Evolutionary conservation across 1,284 basidiomycete genomes (phyloP).

Genomic region (Rugosomyces carneus): DNA sequence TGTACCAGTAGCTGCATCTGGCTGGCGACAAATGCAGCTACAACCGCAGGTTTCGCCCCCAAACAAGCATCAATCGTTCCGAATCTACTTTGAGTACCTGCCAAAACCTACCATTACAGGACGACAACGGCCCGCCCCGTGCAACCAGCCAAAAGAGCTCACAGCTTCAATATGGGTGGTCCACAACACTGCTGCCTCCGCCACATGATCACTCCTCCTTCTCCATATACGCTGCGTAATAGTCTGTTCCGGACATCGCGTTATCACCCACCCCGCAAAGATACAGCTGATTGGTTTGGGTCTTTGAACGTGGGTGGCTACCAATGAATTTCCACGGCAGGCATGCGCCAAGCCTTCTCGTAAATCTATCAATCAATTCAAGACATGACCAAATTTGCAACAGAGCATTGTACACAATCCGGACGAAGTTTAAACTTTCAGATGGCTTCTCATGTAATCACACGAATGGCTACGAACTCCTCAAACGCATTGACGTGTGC

Average conservation of each 20-base stretch:
- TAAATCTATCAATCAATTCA: not conserved
- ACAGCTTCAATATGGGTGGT: too few relatives aligned
- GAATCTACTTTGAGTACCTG: not conserved
- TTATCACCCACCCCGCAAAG: not conserved
- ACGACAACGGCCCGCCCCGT: not conserved
- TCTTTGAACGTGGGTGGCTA: not conserved
- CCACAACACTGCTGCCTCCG: too few relatives aligned
- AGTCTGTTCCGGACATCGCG: not conserved
- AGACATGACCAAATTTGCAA: not conserved
- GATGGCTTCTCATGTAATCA: not conserved
- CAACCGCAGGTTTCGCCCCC: not conserved
- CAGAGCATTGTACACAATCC: not conserved
- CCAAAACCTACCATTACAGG: too few relatives aligned
- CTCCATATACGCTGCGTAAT: not conserved
- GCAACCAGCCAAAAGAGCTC: too few relatives aligned
- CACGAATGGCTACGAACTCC: not conserved
- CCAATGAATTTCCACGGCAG: not conserved
- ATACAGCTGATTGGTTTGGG: not conserved
- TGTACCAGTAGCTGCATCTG: conserved; percentile 4
- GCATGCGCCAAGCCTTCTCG: not conserved
- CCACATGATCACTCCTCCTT: not conserved
- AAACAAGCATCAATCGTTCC: not conserved
- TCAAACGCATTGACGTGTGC: too few relatives aligned
- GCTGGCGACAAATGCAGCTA: not conserved
- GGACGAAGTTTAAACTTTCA: not conserved